Percentiles rank a stretch among this genome's conserved stretches.
phyloP scores from a whole-genome alignment of 345 rosid genomes.

The Melaleuca alternifolia region DNA sequence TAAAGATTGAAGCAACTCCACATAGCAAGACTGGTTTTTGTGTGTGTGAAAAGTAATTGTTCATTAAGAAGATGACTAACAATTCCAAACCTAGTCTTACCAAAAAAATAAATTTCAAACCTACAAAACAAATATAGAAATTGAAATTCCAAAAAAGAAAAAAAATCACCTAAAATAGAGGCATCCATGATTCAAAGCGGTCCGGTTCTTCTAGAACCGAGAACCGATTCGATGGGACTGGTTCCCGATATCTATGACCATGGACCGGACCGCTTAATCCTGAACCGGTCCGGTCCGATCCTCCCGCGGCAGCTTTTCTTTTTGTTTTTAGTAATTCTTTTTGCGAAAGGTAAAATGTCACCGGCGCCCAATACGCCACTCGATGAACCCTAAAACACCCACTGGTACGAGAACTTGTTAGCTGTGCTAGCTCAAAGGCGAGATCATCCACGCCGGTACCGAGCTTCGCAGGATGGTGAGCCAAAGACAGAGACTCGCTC shows the following conservation, averaged over 20 bases:
- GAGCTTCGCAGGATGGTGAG: conserved; percentile 40
- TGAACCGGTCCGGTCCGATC: too few species aligned
- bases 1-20: not conserved
- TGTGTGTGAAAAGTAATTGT: not conserved
- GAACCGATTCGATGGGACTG: too few species aligned
- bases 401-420: not conserved
- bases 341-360: not conserved
- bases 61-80: not conserved
- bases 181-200: too few species aligned
- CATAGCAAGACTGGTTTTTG: not conserved
- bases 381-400: not conserved
- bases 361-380: not conserved
- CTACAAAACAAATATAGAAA: not conserved
- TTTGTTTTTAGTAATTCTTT: too few species aligned
- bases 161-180: too few species aligned
- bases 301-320: too few species aligned
- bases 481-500: conserved; percentile 69
- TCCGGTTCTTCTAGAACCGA: too few species aligned
- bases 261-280: too few species aligned
- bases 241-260: too few species aligned
- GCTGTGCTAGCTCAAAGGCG: not conserved
- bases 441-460: not conserved
- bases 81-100: not conserved
- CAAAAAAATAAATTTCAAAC: not conserved
- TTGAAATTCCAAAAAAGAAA: not conserved